phyloP scores from a whole-genome alignment of 2,329 filamentous ascomycete genomes.

The Ophiostoma himal-ulmi region DNA sequence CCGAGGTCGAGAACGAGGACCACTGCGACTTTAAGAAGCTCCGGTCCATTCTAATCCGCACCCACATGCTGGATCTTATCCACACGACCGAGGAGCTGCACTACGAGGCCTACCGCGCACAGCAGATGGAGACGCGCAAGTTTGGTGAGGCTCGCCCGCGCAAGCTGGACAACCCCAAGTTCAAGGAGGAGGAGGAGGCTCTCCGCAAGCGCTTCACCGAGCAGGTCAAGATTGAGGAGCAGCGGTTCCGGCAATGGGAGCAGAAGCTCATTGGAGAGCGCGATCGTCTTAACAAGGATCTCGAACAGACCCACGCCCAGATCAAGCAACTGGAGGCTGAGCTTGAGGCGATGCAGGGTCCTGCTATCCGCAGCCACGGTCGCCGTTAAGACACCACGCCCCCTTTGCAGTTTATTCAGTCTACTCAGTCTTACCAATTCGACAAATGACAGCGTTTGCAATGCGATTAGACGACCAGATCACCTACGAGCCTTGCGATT shows the following conservation, averaged over 20 bases:
- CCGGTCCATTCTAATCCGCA: constrained; percentile 95
- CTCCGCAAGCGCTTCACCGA: constrained; percentile 98
- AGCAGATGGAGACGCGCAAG: constrained; percentile 99
- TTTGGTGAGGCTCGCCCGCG: constrained; percentile 94
- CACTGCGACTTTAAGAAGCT: constrained; percentile 99
- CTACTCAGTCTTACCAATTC: constrained; percentile 5
- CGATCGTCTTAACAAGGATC: constrained; percentile 98
- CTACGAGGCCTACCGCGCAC: constrained; percentile 97
- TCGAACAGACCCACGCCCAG: constrained; percentile 92
- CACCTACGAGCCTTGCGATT: neutral
- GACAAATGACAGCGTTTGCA: constrained; percentile 14
- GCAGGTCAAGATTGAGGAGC: constrained; percentile 99
- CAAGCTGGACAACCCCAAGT: constrained; percentile 99
- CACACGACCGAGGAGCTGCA: constrained; percentile 99
- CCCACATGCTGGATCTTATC: constrained; percentile 99
- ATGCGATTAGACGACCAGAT: constrained; percentile 2
- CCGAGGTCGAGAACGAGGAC: constrained; percentile 98
- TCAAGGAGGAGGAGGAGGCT: constrained; percentile 99
- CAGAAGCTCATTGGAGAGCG: constrained; percentile 99
- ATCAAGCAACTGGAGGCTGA: constrained; percentile 90
- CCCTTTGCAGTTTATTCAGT: constrained; percentile 7
- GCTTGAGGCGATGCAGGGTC: constrained; percentile 89
- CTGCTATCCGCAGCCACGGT: constrained; percentile 81
- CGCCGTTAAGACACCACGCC: constrained; percentile 59
- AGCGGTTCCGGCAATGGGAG: constrained; percentile 98